These are phyloP conservation scores for Aspergillus neotritici DNA, from an alignment of 2,329 filamentous ascomycete genomes.

Conservation along the genomic window DNA sequence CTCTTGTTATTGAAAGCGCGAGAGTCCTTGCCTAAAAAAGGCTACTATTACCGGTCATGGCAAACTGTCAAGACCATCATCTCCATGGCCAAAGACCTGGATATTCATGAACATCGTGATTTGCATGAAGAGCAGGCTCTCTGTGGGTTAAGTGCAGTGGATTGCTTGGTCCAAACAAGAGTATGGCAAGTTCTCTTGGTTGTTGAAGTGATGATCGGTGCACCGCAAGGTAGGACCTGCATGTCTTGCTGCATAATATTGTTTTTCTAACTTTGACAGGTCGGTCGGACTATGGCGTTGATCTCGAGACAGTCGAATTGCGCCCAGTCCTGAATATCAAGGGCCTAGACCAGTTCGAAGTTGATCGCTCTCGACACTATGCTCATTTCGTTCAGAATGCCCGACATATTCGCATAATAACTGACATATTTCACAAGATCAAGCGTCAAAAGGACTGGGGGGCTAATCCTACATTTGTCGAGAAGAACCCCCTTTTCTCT, in stretches of 20 bases:
- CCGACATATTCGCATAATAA: slow-evolving; percentile 71
- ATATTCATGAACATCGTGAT: slow-evolving; percentile 78
- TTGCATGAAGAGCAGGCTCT: slow-evolving; percentile 66
- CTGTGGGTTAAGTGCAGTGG: slow-evolving; percentile 64
- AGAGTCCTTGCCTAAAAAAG: slow-evolving; percentile 84
- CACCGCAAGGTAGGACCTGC: slow-evolving; percentile 67
- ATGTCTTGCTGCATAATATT: neutral
- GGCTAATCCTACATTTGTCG: slow-evolving; percentile 73
- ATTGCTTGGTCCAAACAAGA: slow-evolving; percentile 78
- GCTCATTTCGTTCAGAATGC: slow-evolving; percentile 73
- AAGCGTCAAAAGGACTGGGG: slow-evolving; percentile 80
- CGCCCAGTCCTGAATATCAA: slow-evolving; percentile 57
- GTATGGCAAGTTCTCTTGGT: slow-evolving; percentile 86
- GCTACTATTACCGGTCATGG: slow-evolving; percentile 97
- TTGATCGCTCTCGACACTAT: slow-evolving; percentile 74
- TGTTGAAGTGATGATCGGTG: slow-evolving; percentile 87
- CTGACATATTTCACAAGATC: slow-evolving; percentile 65
- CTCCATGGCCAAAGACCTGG: slow-evolving; percentile 87
- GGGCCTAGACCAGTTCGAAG: slow-evolving; percentile 68
- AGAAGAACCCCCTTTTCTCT: slow-evolving; percentile 70
- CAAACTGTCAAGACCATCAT: slow-evolving; percentile 90
- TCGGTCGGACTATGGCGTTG: slow-evolving; percentile 71
- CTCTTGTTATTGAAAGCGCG: slow-evolving; percentile 83
- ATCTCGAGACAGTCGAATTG: slow-evolving; percentile 70
- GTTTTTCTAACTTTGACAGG: slow-evolving; percentile 44